phyloP scores from a whole-genome alignment of 371 early-diverging fungal species.

The Batrachochytrium dendrobatidis region DNA sequence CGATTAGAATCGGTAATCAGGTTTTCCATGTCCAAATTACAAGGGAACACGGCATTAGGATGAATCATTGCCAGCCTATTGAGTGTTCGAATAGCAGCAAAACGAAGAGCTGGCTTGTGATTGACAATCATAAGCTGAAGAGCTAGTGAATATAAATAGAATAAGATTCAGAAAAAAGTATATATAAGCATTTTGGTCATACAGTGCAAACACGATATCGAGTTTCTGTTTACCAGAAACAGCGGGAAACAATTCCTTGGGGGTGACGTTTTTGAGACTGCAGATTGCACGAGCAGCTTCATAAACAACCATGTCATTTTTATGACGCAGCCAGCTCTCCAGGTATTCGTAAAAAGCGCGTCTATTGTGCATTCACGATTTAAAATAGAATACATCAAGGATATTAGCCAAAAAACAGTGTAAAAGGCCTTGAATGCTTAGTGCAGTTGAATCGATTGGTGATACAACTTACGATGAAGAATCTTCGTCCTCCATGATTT shows the following conservation, averaged over 20 bases:
- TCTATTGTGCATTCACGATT: conserved; percentile 15
- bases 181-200: conserved; percentile 1
- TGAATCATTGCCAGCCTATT: conserved; percentile 83
- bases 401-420: neutral
- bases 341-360: conserved; percentile 77
- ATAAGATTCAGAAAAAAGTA: neutral
- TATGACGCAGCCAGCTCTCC: conserved; percentile 86
- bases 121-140: conserved; percentile 88
- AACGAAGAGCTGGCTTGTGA: conserved; percentile 85
- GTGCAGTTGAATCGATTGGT: neutral
- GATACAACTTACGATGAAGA: neutral
- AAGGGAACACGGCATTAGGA: conserved; percentile 82
- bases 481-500: conserved; percentile 85
- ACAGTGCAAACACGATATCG: conserved; percentile 2
- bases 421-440: neutral
- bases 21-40: conserved; percentile 96
- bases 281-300: conserved; percentile 98
- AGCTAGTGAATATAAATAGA: conserved; percentile 33
- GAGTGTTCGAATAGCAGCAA: conserved; percentile 93
- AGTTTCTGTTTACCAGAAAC: conserved; percentile 56
- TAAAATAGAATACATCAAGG: neutral
- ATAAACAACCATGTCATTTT: conserved; percentile 93
- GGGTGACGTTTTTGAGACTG: conserved; percentile 70
- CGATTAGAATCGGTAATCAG: conserved; percentile 93
- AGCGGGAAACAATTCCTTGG: conserved; percentile 84